phyloP scores from a whole-genome alignment of 2,329 filamentous ascomycete genomes.

The Sordariomycetes sp. region DNA sequence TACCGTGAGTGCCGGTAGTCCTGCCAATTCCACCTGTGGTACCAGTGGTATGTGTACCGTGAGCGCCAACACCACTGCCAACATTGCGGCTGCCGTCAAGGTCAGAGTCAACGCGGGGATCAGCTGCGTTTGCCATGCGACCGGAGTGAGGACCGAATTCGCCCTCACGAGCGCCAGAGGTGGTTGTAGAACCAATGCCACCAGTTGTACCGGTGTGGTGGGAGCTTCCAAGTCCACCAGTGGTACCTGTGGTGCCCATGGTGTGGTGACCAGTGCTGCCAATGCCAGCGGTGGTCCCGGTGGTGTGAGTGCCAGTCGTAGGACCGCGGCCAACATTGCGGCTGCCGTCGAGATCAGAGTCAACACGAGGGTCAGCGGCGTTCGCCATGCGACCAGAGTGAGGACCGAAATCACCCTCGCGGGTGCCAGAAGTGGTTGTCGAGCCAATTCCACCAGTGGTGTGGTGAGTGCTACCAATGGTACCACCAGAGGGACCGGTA shows the following conservation, averaged over 20 bases:
- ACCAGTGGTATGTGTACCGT: no score
- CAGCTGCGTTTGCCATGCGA: conserved; percentile 34
- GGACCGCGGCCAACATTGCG: conserved; percentile 23
- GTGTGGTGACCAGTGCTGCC: conserved; percentile 14
- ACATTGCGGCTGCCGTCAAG: conserved; percentile 27
- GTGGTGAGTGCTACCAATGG: conserved; percentile 9
- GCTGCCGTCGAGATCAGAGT: conserved; percentile 36
- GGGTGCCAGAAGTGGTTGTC: conserved; percentile 13
- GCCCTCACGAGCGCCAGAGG: conserved; percentile 17
- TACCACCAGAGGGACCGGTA: no score
- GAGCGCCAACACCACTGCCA: no score
- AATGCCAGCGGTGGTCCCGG: conserved; percentile 14
- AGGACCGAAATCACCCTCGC: conserved; percentile 25
- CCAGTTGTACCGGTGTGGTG: no score
- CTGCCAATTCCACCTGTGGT: conserved; percentile 13
- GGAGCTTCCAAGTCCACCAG: conserved; percentile 12
- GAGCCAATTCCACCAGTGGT: conserved; percentile 1
- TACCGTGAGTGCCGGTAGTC: conserved; percentile 6
- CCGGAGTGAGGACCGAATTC: conserved; percentile 31
- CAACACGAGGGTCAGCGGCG: conserved; percentile 39
- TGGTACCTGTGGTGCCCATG: conserved; percentile 7
- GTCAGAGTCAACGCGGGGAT: conserved; percentile 43
- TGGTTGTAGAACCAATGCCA: conserved; percentile 4
- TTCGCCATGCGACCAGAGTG: conserved; percentile 34
- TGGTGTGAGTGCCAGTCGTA: conserved; percentile 10